Evolutionary conservation across 73 alveolate species (phyloP).

Genomic region (Tetrahymena thermophila): DNA sequence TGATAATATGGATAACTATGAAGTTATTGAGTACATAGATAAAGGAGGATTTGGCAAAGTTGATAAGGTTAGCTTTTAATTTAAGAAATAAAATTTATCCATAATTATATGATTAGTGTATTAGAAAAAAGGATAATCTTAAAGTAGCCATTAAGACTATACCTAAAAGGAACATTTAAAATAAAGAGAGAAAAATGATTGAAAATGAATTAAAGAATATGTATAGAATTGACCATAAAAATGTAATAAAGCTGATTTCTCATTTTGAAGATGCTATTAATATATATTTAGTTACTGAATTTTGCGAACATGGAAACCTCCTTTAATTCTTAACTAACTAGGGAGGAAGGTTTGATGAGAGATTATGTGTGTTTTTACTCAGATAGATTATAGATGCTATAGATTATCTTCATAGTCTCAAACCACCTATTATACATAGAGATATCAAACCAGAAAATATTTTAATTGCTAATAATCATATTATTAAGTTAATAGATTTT

Average conservation of each 20-base stretch:
- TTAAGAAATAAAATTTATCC: not conserved
- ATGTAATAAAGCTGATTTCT: not conserved
- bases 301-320: not conserved
- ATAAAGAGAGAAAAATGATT: not conserved
- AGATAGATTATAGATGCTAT: constrained; percentile 79
- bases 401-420: constrained; percentile 72
- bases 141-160: not conserved
- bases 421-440: constrained; percentile 84
- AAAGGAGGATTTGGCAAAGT: not conserved
- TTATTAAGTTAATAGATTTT: constrained; percentile 83
- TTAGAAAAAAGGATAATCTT: not conserved
- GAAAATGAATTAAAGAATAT: not conserved
- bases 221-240: not conserved
- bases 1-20: not conserved
- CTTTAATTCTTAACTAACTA: not conserved
- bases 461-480: constrained; percentile 63
- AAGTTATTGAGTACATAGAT: not conserved
- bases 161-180: not conserved
- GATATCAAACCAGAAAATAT: constrained; percentile 90
- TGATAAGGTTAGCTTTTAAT: not conserved
- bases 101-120: not conserved
- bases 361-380: constrained; percentile 60
- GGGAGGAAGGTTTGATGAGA: constrained; percentile 71
- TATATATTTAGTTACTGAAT: not conserved
- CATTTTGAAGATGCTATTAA: not conserved